Conservation (phyloP, 495 filamentous ascomycete species). For the Aspergillus carlsbadensis region DNA sequence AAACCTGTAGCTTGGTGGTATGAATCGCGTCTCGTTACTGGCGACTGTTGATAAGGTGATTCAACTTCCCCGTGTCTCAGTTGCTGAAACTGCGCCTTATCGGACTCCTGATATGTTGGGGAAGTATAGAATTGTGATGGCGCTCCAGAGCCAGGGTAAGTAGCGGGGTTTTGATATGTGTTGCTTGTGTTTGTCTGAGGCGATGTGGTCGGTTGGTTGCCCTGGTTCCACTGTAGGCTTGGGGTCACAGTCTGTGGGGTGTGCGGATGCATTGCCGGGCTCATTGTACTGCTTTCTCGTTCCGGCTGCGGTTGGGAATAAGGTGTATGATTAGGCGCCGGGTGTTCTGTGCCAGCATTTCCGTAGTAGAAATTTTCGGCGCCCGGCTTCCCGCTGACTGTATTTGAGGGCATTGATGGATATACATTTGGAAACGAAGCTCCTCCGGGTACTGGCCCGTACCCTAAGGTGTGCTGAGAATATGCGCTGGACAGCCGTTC, state of each 20-base stretch:
- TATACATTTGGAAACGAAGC: conserved; percentile 64
- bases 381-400: conserved; percentile 47
- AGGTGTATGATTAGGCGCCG: conserved; percentile 28
- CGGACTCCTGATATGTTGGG: conserved; percentile 24
- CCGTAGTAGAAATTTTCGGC: conserved; percentile 82
- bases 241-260: conserved; percentile 27
- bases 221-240: conserved; percentile 30
- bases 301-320: conserved; percentile 49
- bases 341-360: conserved; percentile 52
- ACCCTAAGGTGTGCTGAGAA: conserved; percentile 66
- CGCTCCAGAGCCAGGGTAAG: conserved; percentile 20
- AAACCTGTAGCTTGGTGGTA: conserved; percentile 32
- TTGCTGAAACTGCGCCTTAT: conserved; percentile 17
- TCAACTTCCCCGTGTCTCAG: conserved; percentile 29
- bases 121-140: conserved; percentile 35
- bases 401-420: conserved; percentile 58
- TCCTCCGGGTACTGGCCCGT: conserved; percentile 44
- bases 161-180: conserved; percentile 22
- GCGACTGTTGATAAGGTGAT: conserved; percentile 29
- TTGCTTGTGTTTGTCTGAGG: conserved; percentile 20
- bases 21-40: conserved; percentile 24
- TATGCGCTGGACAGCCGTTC: conserved; percentile 92
- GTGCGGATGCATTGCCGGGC: conserved; percentile 24
- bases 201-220: conserved; percentile 27
- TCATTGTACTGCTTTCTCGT: conserved; percentile 24